Percentiles rank a stretch among this genome's conserved stretches.
phyloP scores from a whole-genome alignment of 495 filamentous ascomycete genomes.

The Aspergillus biplanus region DNA sequence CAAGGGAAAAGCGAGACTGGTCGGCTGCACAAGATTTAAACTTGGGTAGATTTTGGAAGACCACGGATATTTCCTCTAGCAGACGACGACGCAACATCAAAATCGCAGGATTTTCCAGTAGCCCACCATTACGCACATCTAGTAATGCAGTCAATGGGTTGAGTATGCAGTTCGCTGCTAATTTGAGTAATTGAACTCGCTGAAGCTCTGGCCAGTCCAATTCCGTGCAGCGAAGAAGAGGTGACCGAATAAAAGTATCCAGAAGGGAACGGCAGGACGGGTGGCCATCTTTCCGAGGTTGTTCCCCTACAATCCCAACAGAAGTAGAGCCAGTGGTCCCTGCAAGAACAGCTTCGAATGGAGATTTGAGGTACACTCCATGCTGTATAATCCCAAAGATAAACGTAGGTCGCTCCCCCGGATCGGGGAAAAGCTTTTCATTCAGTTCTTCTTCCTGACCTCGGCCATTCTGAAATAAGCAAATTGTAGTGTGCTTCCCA shows the following conservation, averaged over 20 bases:
- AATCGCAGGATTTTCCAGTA: conserved; percentile 57
- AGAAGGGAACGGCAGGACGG: conserved; percentile 29
- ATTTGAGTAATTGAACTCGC: conserved; percentile 66
- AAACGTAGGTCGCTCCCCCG: conserved; percentile 21
- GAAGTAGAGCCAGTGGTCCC: conserved; percentile 23
- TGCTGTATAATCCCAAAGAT: conserved; percentile 32
- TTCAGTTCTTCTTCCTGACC: conserved; percentile 31
- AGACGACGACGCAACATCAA: conserved; percentile 53
- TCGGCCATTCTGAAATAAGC: conserved; percentile 32
- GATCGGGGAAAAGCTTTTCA: conserved; percentile 22
- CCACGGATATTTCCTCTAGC: conserved; percentile 54
- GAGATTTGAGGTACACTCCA: conserved; percentile 27
- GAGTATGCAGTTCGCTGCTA: conserved; percentile 72
- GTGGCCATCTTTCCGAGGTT: not conserved
- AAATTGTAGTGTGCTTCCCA: conserved; percentile 27
- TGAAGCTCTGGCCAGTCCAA: conserved; percentile 33
- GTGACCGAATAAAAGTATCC: conserved; percentile 32
- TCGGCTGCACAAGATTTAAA: conserved; percentile 54
- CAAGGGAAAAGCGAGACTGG: conserved; percentile 45
- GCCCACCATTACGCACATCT: conserved; percentile 65
- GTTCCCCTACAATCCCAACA: conserved; percentile 19
- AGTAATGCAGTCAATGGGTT: conserved; percentile 75
- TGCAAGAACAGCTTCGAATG: conserved; percentile 29
- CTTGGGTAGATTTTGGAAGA: conserved; percentile 61
- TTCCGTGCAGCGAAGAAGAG: conserved; percentile 34